phyloP scores from a whole-genome alignment of 1,284 basidiomycete genomes.

The Irpex rosettiformis region DNA sequence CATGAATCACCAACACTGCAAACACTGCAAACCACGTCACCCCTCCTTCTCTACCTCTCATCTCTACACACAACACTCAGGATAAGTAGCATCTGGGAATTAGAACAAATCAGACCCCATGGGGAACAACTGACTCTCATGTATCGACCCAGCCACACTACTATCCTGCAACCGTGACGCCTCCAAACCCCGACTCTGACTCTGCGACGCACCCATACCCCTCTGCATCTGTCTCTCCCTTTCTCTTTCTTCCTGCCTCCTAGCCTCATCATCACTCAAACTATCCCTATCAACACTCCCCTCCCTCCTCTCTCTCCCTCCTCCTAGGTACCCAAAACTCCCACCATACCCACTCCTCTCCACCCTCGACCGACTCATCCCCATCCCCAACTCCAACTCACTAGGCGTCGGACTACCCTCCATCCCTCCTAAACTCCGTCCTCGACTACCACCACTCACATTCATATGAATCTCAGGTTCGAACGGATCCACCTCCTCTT shows the following conservation, averaged over 20 bases:
- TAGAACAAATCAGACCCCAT: slow-evolving; percentile 11
- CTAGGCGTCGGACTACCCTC: not conserved
- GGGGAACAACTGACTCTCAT: slow-evolving; percentile 11
- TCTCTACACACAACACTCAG: too few relatives aligned
- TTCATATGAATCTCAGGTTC: not conserved
- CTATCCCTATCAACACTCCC: not conserved
- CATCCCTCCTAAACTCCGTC: not conserved
- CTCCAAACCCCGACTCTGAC: too few relatives aligned
- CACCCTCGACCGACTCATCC: not conserved
- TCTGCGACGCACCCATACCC: not conserved
- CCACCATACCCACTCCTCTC: not conserved
- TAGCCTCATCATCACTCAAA: slow-evolving; percentile 7
- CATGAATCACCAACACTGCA: not conserved
- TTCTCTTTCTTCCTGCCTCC: not conserved
- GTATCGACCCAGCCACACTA: not conserved
- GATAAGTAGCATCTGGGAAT: too few relatives aligned
- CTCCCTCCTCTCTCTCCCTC: not conserved
- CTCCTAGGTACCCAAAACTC: not conserved
- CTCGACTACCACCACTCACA: not conserved
- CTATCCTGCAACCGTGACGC: too few relatives aligned
- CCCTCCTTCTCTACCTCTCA: too few relatives aligned
- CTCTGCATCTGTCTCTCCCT: not conserved
- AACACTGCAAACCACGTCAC: too few relatives aligned
- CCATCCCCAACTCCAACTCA: not conserved
- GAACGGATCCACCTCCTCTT: slow-evolving; percentile 1